A percentile compares a stretch with the other conserved stretches of the same genome.
phyloP scores from a whole-genome alignment of 164 flowering plant genomes.

The Dillenia suffruticosa region DNA sequence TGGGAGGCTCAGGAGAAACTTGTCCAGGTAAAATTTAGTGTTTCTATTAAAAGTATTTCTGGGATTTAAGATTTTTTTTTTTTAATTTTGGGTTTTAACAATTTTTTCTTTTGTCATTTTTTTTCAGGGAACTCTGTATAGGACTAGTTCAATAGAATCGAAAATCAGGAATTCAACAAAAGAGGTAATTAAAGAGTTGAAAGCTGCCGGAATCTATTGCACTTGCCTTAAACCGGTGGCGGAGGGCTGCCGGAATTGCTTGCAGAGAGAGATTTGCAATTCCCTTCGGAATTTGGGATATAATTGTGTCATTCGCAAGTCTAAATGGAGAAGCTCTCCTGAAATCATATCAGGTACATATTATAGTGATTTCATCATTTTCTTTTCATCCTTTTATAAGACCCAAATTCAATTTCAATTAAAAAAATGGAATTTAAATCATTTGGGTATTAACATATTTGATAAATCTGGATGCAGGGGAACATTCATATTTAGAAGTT shows the following conservation, averaged over 20 bases:
- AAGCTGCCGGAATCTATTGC: conserved; percentile 28
- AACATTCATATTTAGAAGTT: conserved; percentile 41
- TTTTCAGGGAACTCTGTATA: conserved; percentile 47
- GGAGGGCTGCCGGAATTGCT: conserved; percentile 60
- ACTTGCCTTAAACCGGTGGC: conserved; percentile 32
- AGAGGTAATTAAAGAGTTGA: conserved; percentile 42
- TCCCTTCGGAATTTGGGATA: conserved; percentile 51
- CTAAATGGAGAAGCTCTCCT: conserved; percentile 75
- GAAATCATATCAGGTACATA: conserved; percentile 70
- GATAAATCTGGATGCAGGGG: conserved; percentile 14
- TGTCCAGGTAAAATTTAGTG: conserved; percentile 32
- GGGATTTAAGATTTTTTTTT: neutral
- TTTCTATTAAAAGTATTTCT: neutral
- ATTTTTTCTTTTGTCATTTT: neutral
- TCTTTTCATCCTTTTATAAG: no score
- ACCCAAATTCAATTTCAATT: no score
- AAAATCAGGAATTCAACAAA: conserved; percentile 52
- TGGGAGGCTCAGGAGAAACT: conserved; percentile 51
- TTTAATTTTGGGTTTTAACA: no score
- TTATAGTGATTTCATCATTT: no score
- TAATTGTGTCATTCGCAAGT: conserved; percentile 56
- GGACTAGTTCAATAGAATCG: conserved; percentile 58
- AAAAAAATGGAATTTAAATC: no score
- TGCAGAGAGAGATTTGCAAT: conserved; percentile 35
- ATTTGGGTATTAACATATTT: no score